Base-by-base conservation (phyloP, 1,284 basidiomycete genomes). In the Bondarzewia mesenterica region DNA sequence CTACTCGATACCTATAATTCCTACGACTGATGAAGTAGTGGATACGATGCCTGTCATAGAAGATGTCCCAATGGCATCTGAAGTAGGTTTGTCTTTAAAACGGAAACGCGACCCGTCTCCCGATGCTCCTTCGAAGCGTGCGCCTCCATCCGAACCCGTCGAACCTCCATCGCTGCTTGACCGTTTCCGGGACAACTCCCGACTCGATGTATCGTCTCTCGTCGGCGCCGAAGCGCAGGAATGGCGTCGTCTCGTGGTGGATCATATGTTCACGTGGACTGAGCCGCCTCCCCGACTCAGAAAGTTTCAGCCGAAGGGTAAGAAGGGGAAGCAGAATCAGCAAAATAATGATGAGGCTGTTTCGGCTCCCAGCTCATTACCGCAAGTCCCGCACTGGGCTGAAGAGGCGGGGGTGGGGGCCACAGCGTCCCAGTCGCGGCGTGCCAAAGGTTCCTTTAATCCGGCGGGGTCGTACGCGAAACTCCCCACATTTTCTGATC, bases 1-100 rank as follows among this genome's bases (percentile, higher is more conserved):
- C 10, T 86, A 81, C 56, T 73, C 76, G 1, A 67, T 89, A 40
- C 77, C 82, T 1, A 56, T 85, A 7, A 56, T 67, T n/a, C 73
- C 73, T 16, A 15, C 42, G 2, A 27, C 52, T 27, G 16, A 7
- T 20, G 6, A 21, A 21, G 18, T 12, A 5, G 16, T 14, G 32
- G 32, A 29, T 1, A 2, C 29, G 15, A 15, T 29, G 18, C 15
- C 35, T 27, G 16, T 39, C 2, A 21, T 40, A 1, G 38, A 18
- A 3, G 47, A 47, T 2, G 48, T 37, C 8, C 4, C 41, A 4
- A 26, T 46, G 6, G 47, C 42, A 12, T 7, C 41, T 15, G 23
- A 35, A 5, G 23, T 35, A 8, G 44, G 49, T 18, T 25, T 42
- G 12, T 20, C 29, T 2, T 51, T 55, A 26, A 67, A 68, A 54